Evolutionary conservation across 1,284 basidiomycete genomes (phyloP).

Genomic region (Ceratobasidium sp.): DNA sequence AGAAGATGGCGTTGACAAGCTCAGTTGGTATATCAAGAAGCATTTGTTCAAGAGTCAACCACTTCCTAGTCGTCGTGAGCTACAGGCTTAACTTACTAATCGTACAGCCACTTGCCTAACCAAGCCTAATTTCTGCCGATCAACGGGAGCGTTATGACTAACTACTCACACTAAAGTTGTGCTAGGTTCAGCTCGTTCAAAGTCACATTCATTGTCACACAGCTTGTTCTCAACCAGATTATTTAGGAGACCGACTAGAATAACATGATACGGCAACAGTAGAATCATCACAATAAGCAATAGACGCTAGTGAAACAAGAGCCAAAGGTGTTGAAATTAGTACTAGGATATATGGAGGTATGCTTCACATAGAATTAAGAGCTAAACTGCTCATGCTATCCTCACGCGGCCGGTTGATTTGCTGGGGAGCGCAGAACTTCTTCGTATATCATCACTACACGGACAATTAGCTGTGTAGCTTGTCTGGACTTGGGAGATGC

Average conservation of each 20-base stretch:
- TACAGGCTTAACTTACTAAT: neutral
- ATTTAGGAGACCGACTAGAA: constrained; percentile 10
- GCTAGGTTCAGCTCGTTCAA: neutral
- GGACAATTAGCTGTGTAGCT: neutral
- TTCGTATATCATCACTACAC: constrained; percentile 49
- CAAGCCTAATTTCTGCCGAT: neutral
- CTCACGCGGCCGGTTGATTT: neutral
- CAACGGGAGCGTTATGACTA: neutral
- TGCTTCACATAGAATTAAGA: constrained; percentile 4
- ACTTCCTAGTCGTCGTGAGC: neutral
- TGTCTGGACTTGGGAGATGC: neutral
- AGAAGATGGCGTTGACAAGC: constrained; percentile 27
- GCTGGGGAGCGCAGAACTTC: constrained; percentile 49
- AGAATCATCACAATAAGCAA: constrained; percentile 15
- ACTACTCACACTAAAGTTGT: neutral
- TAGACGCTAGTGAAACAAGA: constrained; percentile 6
- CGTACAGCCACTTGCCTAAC: constrained; percentile 19
- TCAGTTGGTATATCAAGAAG: constrained; percentile 33
- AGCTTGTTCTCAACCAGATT: constrained; percentile 12
- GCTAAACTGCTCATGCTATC: neutral
- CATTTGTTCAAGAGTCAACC: constrained; percentile 8
- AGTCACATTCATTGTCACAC: neutral
- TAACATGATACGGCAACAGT: constrained; percentile 28
- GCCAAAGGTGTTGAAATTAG: constrained; percentile 19
- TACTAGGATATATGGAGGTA: constrained; percentile 21